phyloP scores from a whole-genome alignment of 768 basidiomycete genomes.

The Leccinum rimulosum region DNA sequence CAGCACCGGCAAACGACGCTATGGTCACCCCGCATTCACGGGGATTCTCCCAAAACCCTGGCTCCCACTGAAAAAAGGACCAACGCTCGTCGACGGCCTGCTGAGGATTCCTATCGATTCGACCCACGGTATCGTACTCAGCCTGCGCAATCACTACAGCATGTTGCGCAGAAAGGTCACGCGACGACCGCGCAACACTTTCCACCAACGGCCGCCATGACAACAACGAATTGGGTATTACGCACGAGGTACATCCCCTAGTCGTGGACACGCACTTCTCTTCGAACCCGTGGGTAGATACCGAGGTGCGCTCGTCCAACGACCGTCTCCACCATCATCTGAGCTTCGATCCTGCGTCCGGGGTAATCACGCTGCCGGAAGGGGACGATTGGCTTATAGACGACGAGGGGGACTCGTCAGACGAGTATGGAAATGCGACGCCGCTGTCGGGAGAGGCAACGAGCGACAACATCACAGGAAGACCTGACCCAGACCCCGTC shows the following conservation, averaged over 20 bases:
- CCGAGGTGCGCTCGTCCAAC: constrained; percentile 19
- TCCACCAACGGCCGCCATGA: constrained; percentile 15
- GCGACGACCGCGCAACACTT: constrained; percentile 6
- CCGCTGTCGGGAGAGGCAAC: constrained; percentile 22
- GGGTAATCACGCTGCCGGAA: constrained; percentile 86
- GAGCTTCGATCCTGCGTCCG: constrained; percentile 83
- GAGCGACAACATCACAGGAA: constrained; percentile 22
- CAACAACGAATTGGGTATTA: neutral
- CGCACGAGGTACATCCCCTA: constrained; percentile 21
- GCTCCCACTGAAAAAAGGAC: constrained; percentile 86
- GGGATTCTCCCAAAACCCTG: constrained; percentile 92
- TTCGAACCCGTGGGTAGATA: constrained; percentile 66
- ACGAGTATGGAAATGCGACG: constrained; percentile 39
- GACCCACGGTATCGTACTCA: constrained; percentile 75
- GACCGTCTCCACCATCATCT: constrained; percentile 52
- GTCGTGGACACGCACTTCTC: constrained; percentile 25
- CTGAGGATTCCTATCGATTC: constrained; percentile 39
- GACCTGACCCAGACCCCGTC: constrained; percentile 18
- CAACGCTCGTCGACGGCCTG: constrained; percentile 53
- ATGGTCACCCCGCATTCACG: constrained; percentile 94
- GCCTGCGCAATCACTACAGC: constrained; percentile 71
- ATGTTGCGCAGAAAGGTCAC: constrained; percentile 39
- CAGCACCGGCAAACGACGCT: constrained; percentile 92
- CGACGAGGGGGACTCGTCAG: constrained; percentile 43
- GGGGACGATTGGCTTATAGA: constrained; percentile 62